Percentiles rank a stretch among this genome's conserved stretches.
Evolutionary conservation across 495 filamentous ascomycete species (phyloP).

Genomic region (Aspergillus saccharolyticus): DNA sequence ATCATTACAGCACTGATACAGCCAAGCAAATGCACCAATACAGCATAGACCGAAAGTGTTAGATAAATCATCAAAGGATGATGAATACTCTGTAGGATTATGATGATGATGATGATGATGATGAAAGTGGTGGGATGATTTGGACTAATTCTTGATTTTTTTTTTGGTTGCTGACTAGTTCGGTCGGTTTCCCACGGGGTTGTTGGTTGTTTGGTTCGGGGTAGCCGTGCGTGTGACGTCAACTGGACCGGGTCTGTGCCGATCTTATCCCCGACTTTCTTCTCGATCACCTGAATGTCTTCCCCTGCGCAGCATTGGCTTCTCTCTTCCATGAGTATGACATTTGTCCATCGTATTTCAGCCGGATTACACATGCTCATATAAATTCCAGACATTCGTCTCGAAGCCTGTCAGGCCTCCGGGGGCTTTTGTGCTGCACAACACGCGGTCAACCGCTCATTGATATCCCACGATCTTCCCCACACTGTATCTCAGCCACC

Average conservation of each 20-base stretch:
- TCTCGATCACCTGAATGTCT: neutral
- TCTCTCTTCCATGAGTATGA: neutral
- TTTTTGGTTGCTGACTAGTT: neutral
- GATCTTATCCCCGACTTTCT: neutral
- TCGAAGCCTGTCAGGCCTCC: neutral
- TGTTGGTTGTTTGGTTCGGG: slow-evolving; percentile 1
- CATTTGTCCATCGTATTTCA: neutral
- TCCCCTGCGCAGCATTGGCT: neutral
- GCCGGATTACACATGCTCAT: no score
- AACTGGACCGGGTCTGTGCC: neutral
- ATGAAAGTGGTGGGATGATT: neutral
- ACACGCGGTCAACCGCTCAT: neutral
- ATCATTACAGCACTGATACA: neutral
- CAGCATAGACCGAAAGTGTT: neutral
- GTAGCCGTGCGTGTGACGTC: slow-evolving; percentile 19
- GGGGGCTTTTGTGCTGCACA: neutral
- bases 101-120: neutral
- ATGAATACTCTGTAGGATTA: neutral
- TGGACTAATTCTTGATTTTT: neutral
- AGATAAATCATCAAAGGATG: neutral
- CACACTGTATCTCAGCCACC: neutral
- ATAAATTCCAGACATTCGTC: neutral
- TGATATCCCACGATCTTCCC: neutral
- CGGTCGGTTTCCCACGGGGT: slow-evolving; percentile 6
- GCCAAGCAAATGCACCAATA: neutral